These are phyloP conservation scores for Golubevia pallescens DNA, from an alignment of 1,284 basidiomycete genomes.

Conservation along the genomic window DNA sequence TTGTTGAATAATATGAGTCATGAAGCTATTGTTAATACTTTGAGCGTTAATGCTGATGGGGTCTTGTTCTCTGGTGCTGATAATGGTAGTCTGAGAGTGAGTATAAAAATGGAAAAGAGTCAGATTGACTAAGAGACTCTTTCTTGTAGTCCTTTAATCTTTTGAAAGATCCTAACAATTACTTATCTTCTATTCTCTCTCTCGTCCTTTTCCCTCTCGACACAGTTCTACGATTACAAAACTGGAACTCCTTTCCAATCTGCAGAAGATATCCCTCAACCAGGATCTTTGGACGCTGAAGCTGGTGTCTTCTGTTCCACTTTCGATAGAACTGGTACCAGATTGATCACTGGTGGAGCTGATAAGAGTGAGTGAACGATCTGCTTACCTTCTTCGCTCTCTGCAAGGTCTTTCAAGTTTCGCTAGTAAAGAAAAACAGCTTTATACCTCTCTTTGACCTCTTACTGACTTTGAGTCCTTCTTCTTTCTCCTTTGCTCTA, in stretches of 20 bases:
- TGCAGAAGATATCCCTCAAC: slow-evolving; percentile 90
- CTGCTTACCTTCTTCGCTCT: no score
- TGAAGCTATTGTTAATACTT: slow-evolving; percentile 95
- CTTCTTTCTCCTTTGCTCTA: no score
- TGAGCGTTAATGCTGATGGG: slow-evolving; percentile 91
- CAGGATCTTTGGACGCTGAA: slow-evolving; percentile 94
- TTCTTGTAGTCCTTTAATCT: no score
- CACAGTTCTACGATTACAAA: no score
- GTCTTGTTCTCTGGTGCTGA: slow-evolving; percentile 86
- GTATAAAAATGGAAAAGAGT: neutral
- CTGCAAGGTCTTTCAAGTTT: no score
- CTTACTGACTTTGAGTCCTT: no score
- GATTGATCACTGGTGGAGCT: no score
- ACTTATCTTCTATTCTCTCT: neutral
- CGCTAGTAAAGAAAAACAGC: no score
- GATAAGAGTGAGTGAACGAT: no score
- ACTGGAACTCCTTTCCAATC: slow-evolving; percentile 95
- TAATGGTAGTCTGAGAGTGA: slow-evolving; percentile 32
- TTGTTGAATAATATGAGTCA: slow-evolving; percentile 95
- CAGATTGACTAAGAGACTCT: no score
- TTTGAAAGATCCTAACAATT: neutral
- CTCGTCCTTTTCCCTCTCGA: slow-evolving; percentile 4
- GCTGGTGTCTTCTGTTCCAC: slow-evolving; percentile 88
- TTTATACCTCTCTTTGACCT: no score
- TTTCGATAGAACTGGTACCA: slow-evolving; percentile 92